A percentile compares a stretch with the other conserved stretches of the same genome.
phyloP scores from a whole-genome alignment of 257 asterid species.

The Apocynum venetum region DNA sequence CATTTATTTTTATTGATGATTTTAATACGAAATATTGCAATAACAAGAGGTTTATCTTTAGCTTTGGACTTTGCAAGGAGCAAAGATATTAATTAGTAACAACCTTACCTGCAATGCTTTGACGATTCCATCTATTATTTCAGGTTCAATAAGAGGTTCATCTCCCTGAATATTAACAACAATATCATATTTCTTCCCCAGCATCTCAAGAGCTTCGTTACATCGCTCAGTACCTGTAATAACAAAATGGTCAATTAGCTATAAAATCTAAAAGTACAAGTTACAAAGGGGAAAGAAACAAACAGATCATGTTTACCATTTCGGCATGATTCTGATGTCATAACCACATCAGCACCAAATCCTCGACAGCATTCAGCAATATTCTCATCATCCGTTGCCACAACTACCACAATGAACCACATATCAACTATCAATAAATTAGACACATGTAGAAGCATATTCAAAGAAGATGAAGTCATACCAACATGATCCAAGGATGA shows the following conservation, averaged over 20 bases:
- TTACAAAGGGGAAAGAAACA: neutral
- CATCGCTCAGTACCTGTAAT: slow-evolving; percentile 78
- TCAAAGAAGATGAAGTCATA: slow-evolving; percentile 21
- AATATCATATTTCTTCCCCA: slow-evolving; percentile 61
- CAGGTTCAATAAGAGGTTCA: slow-evolving; percentile 95
- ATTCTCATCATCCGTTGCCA: slow-evolving; percentile 86
- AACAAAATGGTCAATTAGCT: slow-evolving; percentile 11
- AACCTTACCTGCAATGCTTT: slow-evolving; percentile 66
- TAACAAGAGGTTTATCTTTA: neutral
- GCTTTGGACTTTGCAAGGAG: neutral
- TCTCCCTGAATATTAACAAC: slow-evolving; percentile 95
- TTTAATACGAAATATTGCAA: neutral
- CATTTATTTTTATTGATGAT: neutral
- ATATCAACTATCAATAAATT: slow-evolving; percentile 4
- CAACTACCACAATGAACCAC: slow-evolving; percentile 43
- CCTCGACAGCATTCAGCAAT: slow-evolving; percentile 90
- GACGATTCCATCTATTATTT: slow-evolving; percentile 78
- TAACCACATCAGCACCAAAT: slow-evolving; percentile 88
- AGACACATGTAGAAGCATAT: neutral
- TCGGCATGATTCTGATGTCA: slow-evolving; percentile 82
- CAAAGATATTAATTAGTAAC: neutral
- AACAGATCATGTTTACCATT: slow-evolving; percentile 46
- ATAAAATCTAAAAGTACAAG: neutral
- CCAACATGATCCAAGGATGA: slow-evolving; percentile 71
- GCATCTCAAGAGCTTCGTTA: slow-evolving; percentile 73